phyloP scores from a whole-genome alignment of 768 basidiomycete species.

The Cystoderma amianthinum region DNA sequence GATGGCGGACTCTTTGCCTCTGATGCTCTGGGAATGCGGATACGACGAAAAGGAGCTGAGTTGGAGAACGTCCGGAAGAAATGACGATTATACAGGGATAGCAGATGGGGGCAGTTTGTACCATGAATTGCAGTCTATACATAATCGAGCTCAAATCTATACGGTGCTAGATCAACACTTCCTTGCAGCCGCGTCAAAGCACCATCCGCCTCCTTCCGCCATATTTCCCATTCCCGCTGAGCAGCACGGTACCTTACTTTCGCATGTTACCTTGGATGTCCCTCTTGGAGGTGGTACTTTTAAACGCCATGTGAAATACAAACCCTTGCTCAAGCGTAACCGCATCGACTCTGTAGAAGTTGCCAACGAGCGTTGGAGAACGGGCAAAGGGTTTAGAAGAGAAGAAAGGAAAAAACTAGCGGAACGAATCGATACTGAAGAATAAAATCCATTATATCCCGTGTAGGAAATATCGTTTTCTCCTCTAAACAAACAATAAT shows the following conservation, averaged over 20 bases:
- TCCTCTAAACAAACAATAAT: no score
- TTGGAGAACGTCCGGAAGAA: constrained; percentile 58
- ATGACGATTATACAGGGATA: constrained; percentile 14
- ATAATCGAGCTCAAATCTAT: constrained; percentile 57
- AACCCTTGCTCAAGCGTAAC: constrained; percentile 58
- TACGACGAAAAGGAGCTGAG: constrained; percentile 59
- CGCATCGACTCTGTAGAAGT: constrained; percentile 66
- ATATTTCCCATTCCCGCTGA: constrained; percentile 27
- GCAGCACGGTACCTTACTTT: not conserved
- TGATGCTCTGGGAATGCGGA: constrained; percentile 87
- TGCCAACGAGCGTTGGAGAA: constrained; percentile 73
- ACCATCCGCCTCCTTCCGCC: constrained; percentile 37
- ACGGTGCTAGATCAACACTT: constrained; percentile 63
- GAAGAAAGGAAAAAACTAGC: constrained; percentile 23
- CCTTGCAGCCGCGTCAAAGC: constrained; percentile 41
- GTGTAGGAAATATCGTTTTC: no score
- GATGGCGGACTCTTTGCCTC: constrained; percentile 89
- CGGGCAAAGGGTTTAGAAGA: constrained; percentile 52
- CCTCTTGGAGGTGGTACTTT: constrained; percentile 70
- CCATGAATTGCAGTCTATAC: constrained; percentile 44
- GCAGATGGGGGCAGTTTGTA: constrained; percentile 33
- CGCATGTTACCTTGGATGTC: constrained; percentile 28
- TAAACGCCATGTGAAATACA: constrained; percentile 55
- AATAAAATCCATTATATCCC: no score
- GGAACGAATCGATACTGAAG: constrained; percentile 14